Evolutionary conservation across 2,329 filamentous ascomycete genomes (phyloP).

Genomic region (Colletotrichum acutatum): DNA sequence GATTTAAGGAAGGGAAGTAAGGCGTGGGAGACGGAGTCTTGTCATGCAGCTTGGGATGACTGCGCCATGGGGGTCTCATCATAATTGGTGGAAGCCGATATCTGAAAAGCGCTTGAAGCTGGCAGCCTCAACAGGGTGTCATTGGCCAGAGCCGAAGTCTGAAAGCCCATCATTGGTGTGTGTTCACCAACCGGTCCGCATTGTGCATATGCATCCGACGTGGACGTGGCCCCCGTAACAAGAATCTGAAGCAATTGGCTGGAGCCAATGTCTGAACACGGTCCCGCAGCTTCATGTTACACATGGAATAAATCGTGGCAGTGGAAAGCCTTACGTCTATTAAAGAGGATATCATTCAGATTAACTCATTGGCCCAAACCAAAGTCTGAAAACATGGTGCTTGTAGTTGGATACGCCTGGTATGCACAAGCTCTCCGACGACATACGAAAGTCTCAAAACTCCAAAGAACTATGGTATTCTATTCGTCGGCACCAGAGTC

Average conservation of each 20-base stretch:
- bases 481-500: not conserved
- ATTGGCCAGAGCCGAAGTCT: not conserved
- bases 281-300: not conserved
- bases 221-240: not conserved
- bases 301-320: not conserved
- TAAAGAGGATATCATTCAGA: rapidly evolving
- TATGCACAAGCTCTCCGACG: too few species aligned
- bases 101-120: not conserved
- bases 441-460: not conserved
- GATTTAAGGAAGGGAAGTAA: not conserved
- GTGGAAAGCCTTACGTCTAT: not conserved
- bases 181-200: not conserved
- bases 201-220: not conserved
- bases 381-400: not conserved
- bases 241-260: not conserved
- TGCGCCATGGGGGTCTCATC: not conserved
- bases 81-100: constrained; percentile 10
- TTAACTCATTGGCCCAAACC: not conserved
- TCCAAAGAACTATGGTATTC: not conserved
- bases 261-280: not conserved
- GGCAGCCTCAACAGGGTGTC: not conserved
- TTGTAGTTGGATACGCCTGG: not conserved
- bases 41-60: not conserved
- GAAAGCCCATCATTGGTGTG: not conserved
- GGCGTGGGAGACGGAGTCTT: not conserved